A percentile compares a stretch with the other conserved stretches of the same genome.
Conservation (phyloP, 345 rosid species). For the Combretum micranthum region DNA sequence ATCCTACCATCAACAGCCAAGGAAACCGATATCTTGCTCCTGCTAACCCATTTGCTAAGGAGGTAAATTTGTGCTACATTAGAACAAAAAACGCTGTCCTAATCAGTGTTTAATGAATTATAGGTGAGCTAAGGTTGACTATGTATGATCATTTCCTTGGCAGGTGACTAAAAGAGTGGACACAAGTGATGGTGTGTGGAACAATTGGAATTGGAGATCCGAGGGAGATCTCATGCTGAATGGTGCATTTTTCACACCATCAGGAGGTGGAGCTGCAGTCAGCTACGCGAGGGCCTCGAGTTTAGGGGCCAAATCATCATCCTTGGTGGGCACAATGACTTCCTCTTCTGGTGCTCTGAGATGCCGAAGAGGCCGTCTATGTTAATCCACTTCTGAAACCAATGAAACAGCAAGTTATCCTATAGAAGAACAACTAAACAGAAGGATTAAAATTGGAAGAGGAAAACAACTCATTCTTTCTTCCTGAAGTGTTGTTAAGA, state of each 20-base stretch:
- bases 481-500: background rate
- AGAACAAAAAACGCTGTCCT: background rate
- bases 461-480: constrained; percentile 14
- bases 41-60: constrained; percentile 50
- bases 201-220: constrained; percentile 46
- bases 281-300: constrained; percentile 47
- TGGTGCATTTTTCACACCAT: constrained; percentile 43
- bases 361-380: constrained; percentile 24
- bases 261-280: constrained; percentile 37
- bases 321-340: constrained; percentile 30
- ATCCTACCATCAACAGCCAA: constrained; percentile 96
- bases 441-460: background rate
- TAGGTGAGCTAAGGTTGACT: background rate
- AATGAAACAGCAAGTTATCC: background rate
- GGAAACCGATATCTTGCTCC: constrained; percentile 96
- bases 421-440: background rate
- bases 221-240: constrained; percentile 41
- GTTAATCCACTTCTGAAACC: background rate
- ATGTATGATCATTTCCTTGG: background rate
- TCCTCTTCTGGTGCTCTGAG: constrained; percentile 31
- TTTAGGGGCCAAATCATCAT: constrained; percentile 40
- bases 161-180: constrained; percentile 50
- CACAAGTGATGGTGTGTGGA: constrained; percentile 21
- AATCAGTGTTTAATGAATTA: background rate
- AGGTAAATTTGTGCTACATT: constrained; percentile 19